phyloP scores from a whole-genome alignment of 2,329 filamentous ascomycete genomes.

The Aureobasidium sp. region DNA sequence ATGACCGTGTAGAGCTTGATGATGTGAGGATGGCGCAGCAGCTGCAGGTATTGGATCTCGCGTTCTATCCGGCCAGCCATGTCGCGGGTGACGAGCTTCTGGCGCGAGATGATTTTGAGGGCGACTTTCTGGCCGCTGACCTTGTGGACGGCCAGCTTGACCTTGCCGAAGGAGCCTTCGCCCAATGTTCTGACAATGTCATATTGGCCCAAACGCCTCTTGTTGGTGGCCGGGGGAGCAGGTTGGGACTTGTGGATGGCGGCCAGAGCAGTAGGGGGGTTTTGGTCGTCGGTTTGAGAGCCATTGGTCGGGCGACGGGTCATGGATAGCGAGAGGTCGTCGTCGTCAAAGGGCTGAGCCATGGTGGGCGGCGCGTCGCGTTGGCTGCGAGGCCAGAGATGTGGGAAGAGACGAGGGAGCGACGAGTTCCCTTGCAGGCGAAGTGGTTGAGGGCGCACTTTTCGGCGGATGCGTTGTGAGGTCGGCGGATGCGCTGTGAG shows the following conservation, averaged over 20 bases:
- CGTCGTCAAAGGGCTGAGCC: constrained; percentile 32
- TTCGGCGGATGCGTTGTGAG: too few relatives aligned
- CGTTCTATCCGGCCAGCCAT: constrained; percentile 97
- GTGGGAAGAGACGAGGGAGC: not conserved
- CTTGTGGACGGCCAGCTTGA: constrained; percentile 90
- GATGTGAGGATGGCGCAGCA: constrained; percentile 93
- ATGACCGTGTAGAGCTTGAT: constrained; percentile 99
- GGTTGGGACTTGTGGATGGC: not conserved
- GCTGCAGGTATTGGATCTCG: constrained; percentile 95
- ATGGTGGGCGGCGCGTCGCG: constrained; percentile 19
- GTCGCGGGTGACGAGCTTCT: constrained; percentile 91
- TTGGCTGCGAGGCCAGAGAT: not conserved
- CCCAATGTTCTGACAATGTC: constrained; percentile 82
- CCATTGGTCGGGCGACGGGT: constrained; percentile 18
- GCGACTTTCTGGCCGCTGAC: constrained; percentile 92
- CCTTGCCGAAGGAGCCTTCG: constrained; percentile 96
- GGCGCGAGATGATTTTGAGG: constrained; percentile 92
- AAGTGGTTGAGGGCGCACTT: not conserved
- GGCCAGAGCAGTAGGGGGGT: not conserved
- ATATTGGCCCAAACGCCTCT: constrained; percentile 81
- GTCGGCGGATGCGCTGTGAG: not conserved
- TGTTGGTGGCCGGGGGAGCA: constrained; percentile 6
- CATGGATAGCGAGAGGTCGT: constrained; percentile 33
- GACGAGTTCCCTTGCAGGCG: not conserved
- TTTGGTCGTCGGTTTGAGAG: constrained; percentile 16